Evolutionary conservation across 2,329 filamentous ascomycete species (phyloP), one percentile per base, ranked within the genome.

Genomic region (Xylaria sp.): DNA sequence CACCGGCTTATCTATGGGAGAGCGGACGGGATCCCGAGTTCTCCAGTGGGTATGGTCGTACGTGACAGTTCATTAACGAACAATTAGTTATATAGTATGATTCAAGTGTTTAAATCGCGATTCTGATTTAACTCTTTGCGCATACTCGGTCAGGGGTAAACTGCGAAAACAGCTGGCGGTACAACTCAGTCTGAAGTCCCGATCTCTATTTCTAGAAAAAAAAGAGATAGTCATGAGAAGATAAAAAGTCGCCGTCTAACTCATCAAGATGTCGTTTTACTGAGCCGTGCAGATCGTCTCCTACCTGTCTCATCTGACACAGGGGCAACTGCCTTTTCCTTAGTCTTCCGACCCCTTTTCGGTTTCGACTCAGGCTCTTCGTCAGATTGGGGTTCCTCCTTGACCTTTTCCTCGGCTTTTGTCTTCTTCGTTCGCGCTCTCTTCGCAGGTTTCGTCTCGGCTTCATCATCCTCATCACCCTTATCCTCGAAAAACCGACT

Each of bases 281-380:
- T 67, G 1, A 72, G 63, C 66, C 69, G 60, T 56, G 65, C 44
- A 59, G 73, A 60, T 55, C 71, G 57, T 65, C 68, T 55, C 70
- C 71, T 52, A 54, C 67, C 55, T 16, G 54, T 18, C 6, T 65
- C 63, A 2, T 59, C 37, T 16, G 16, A 1, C 35, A 53, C 19
- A 9, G 65, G 42, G 46, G 65, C 50, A 44, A 61, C 67, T 2
- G 35, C 69, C 63, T 18, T 59, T 50, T 59, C 63, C 52, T 70
- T 39, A 46, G 67, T 70, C 2, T 67, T 63, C 53, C 34, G 70
- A 1, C 61, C 57, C 2, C 53, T 49, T 56, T 39, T 71, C 0
- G 65, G 46, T 55, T 63, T 60, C 35, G 37, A 18, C 18, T 49
- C 55, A 37, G 69, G 63, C 30, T 70, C 69, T 3, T 67, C 65